Evolutionary conservation across 1,139 yeast species (phyloP).

Genomic region (Arxiozyma telluris): DNA sequence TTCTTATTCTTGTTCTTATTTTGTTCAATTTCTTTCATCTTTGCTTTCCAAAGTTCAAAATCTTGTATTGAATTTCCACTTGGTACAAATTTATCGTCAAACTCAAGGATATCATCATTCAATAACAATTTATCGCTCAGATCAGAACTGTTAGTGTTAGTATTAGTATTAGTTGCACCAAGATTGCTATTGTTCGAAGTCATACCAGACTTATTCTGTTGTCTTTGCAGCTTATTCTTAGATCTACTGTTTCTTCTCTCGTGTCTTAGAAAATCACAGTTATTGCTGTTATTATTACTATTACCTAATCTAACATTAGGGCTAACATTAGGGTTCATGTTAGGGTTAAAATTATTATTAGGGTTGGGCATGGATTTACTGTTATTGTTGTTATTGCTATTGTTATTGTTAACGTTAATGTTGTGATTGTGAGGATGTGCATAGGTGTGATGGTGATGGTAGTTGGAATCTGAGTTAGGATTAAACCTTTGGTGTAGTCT

Average conservation of each 20-base stretch:
- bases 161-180: slow-evolving; percentile 12
- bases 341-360: too few relatives aligned
- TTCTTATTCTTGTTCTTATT: slow-evolving; percentile 31
- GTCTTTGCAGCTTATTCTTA: neutral
- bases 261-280: neutral
- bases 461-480: slow-evolving; percentile 7
- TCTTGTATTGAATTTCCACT: slow-evolving; percentile 54
- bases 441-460: neutral
- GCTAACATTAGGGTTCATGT: neutral
- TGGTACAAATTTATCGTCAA: slow-evolving; percentile 29
- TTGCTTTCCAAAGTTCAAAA: slow-evolving; percentile 63
- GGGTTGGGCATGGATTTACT: neutral
- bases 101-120: slow-evolving; percentile 14
- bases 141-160: neutral
- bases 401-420: slow-evolving; percentile 6
- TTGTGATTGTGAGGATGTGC: slow-evolving; percentile 4
- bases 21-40: slow-evolving; percentile 50
- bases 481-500: slow-evolving; percentile 24
- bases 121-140: neutral
- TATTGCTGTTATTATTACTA: too few relatives aligned
- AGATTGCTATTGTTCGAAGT: slow-evolving; percentile 8
- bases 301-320: neutral
- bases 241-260: slow-evolving; percentile 2
- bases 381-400: slow-evolving; percentile 8
- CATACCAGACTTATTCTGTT: neutral